These are phyloP conservation scores for Arxiozyma telluris DNA, from an alignment of 1,139 yeast genomes.

Conservation along the genomic window DNA sequence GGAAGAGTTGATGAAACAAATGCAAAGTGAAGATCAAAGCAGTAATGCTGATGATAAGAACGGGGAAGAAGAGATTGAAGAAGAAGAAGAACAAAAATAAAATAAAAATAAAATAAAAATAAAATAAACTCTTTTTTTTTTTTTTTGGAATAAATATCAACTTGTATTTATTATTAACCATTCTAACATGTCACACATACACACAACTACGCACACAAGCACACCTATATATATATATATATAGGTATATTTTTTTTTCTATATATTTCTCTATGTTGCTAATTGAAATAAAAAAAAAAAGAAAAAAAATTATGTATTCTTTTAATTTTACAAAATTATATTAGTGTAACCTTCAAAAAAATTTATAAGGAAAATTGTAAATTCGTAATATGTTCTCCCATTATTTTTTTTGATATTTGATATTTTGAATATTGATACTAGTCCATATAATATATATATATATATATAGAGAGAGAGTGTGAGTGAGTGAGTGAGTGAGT, in stretches of 20 bases:
- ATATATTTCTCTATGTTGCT: background rate
- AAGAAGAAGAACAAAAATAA: slow-evolving; percentile 7
- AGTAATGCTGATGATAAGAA: slow-evolving; percentile 9
- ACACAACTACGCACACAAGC: background rate
- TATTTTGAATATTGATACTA: background rate
- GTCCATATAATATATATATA: background rate
- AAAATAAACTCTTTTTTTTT: too few relatives aligned
- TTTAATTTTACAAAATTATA: too few relatives aligned
- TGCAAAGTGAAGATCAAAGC: slow-evolving; percentile 4
- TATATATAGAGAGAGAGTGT: background rate
- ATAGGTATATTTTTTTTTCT: too few relatives aligned
- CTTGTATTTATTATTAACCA: background rate
- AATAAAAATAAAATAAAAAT: background rate
- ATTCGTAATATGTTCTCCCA: too few relatives aligned
- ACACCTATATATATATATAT: too few relatives aligned
- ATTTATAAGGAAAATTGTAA: too few relatives aligned
- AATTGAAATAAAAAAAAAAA: too few relatives aligned
- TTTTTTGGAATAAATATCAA: background rate
- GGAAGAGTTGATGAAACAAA: slow-evolving; percentile 4
- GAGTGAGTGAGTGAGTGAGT: too few relatives aligned
- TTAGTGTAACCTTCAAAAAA: background rate
- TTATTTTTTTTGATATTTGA: too few relatives aligned
- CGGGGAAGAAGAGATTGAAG: slow-evolving; percentile 4
- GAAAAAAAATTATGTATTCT: background rate
- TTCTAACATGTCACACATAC: background rate